Base-by-base conservation (phyloP, 1,284 basidiomycete species). In the Polyporus tsugae region DNA sequence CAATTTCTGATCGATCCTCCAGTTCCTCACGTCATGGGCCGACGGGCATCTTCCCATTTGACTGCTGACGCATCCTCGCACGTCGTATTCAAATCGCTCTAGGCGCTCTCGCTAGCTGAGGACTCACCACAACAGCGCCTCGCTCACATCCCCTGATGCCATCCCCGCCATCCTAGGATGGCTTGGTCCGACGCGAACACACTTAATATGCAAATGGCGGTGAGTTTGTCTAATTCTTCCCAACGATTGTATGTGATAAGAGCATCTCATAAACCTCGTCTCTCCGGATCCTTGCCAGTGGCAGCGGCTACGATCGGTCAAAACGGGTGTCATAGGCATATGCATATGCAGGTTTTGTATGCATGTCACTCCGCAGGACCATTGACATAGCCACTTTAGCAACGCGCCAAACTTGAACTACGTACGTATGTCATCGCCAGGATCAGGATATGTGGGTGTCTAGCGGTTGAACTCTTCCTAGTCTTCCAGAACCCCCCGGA, bases 51-150 rank as follows among this genome's bases (percentile, higher is more conserved):
- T 25, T 46, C 29, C 33, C 19, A 11, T 63, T 55, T 63, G 66
- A 60, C 39, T 33, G 67, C 64, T 68, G 70, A 71, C 67, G 41
- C 69, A 65, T 57, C 33, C 22, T 15, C 15, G n/a, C 36, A n/a
- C 58, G 38, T 10, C 35, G 58, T 44, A 58, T 60, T 65, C 64
- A 60, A 66, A 55, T 65, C 61, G 15, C 19, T 9, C 49, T 29
- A 22, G 35, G 11, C 29, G 29, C 55, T 33, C 33, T 17, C 22
- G n/a, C 44, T 46, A 46, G 44, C 29, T 1, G 6, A 46, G 44
- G n/a, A 10, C 38, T 36, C 58, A 38, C n/a, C 38, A 22, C 60
- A 33, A 25, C 64, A 39, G 65, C 65, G 65, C 60, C 65, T 58
- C 65, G 65, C 65, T 62, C 60, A 44, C 52, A 29, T 25, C 52